Base-by-base conservation (phyloP, 208 protist species). In the Novymonas esmeraldas region DNA sequence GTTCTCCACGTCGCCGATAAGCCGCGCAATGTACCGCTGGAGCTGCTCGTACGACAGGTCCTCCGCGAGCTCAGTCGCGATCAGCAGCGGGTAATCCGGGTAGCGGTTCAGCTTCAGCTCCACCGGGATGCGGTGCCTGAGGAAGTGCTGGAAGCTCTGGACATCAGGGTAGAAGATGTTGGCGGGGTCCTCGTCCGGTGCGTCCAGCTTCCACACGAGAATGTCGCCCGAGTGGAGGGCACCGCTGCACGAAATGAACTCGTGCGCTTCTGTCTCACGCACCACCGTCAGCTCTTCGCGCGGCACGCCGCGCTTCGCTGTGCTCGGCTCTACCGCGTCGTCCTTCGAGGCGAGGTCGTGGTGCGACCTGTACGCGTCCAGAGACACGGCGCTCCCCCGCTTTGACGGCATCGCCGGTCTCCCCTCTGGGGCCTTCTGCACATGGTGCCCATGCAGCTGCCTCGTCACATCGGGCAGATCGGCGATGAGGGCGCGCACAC, bases 11-110 rank as follows among this genome's bases (percentile, higher is more conserved):
- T 85, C 78, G 24, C 85, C 85, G 58, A 96, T 86, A 34, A 93
- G 76, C 6, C 69, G 69, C 38, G 86, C 91, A 16, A 90, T 84
- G 61, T 92, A 94, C 18, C 87, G 83, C 67, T 96, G 91, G 22
- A 96, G 88, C 73, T 96, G 91, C 70, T 94, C 86, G 64, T 96
- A 96, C 41, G 84, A 89, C 86, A 94, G 92, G 52, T 90, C 85
- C 31, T 88, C 85, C 24, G 84, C 83, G 20, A 96, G 55, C 63
- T 90, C 77, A 13, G 87, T 89, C 38, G 73, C 52, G 42, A 93
- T 78, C 14, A 96, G 78, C 13, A 80, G 73, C 2, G 86, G 81
- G 70, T 85, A 96, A 29, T 70, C 70, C 7, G 86, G 91, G 16
- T 84, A 74, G 26, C 68, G 61, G 64, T 93, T 92, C 31, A 94